A percentile compares a stretch with the other conserved stretches of the same genome.
These are phyloP conservation scores for Urochloa ruziziensis DNA, from an alignment of 176 grass and related monocot species.

Conservation along the genomic window DNA sequence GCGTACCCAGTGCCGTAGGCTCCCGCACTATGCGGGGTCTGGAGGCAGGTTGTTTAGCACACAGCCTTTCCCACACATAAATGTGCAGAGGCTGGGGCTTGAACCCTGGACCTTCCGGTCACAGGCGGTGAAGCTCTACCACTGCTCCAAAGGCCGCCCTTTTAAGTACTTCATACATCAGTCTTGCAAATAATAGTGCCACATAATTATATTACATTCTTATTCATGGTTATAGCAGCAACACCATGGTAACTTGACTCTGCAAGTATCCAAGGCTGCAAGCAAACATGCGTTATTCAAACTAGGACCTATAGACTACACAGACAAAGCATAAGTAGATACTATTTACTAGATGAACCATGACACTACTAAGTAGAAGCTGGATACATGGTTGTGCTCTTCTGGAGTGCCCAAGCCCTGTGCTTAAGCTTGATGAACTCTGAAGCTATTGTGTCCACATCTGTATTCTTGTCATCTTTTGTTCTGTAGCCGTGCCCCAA, in stretches of 20 bases:
- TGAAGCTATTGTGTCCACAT: slow-evolving; percentile 53
- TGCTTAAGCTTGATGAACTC: slow-evolving; percentile 68
- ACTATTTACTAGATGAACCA: slow-evolving; percentile 11
- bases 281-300: slow-evolving; percentile 36
- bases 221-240: slow-evolving; percentile 29
- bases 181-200: slow-evolving; percentile 12
- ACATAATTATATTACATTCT: slow-evolving; percentile 12
- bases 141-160: too few species aligned
- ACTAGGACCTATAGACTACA: slow-evolving; percentile 19
- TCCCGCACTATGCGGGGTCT: too few species aligned
- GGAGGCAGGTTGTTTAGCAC: too few species aligned
- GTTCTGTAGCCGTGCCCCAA: not conserved
- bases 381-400: slow-evolving; percentile 64
- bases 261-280: not conserved
- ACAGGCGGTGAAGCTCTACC: too few species aligned
- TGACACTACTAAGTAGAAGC: slow-evolving; percentile 18
- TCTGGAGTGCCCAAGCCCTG: slow-evolving; percentile 56
- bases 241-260: not conserved
- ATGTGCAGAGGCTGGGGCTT: too few species aligned
- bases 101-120: too few species aligned
- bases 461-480: slow-evolving; percentile 37
- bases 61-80: too few species aligned
- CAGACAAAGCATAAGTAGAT: slow-evolving; percentile 5
- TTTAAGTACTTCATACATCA: not conserved
- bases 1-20: too few species aligned